A percentile compares a stretch with the other conserved stretches of the same genome.
These are phyloP conservation scores for Thelonectria olida DNA, from an alignment of 2,329 filamentous ascomycete genomes.

Conservation along the genomic window DNA sequence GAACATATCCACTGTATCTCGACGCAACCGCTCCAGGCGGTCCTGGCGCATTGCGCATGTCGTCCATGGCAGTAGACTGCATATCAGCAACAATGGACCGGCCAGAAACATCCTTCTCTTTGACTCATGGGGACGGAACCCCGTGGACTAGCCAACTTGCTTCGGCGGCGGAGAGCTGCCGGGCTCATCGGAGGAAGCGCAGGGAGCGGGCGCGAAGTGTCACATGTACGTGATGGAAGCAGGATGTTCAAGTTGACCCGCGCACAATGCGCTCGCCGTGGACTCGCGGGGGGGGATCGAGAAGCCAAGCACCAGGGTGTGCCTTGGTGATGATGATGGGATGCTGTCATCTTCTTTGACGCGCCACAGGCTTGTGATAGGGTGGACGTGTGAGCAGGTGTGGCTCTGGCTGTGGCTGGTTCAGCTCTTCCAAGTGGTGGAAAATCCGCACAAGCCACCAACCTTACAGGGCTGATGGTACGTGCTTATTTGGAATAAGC, in stretches of 20 bases:
- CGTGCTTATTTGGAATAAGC: background rate
- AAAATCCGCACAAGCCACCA: slow-evolving; percentile 5
- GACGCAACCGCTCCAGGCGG: slow-evolving; percentile 64
- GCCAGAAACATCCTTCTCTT: slow-evolving; percentile 42
- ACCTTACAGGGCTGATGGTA: slow-evolving; percentile 6
- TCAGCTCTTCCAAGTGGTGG: background rate
- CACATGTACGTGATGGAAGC: slow-evolving; percentile 12
- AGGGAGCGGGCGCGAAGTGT: slow-evolving; percentile 3
- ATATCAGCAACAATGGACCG: slow-evolving; percentile 35
- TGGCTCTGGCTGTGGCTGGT: slow-evolving; percentile 32
- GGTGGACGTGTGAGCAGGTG: slow-evolving; percentile 14
- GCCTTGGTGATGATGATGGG: slow-evolving; percentile 19
- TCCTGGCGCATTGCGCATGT: slow-evolving; percentile 63
- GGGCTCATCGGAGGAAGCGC: slow-evolving; percentile 36
- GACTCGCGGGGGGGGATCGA: slow-evolving; percentile 16
- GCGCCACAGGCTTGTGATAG: slow-evolving; percentile 23
- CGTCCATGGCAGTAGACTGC: slow-evolving; percentile 52
- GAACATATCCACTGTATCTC: slow-evolving; percentile 81
- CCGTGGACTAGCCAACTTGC: slow-evolving; percentile 29
- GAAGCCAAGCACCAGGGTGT: slow-evolving; percentile 18
- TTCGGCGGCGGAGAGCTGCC: slow-evolving; percentile 32
- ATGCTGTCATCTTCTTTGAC: slow-evolving; percentile 34
- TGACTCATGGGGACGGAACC: slow-evolving; percentile 31
- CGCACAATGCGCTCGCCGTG: slow-evolving; percentile 32
- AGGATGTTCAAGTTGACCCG: slow-evolving; percentile 19